A percentile compares a stretch with the other conserved stretches of the same genome.
These are phyloP conservation scores for Volvariella volvacea DNA, from an alignment of 1,284 basidiomycete species.

Conservation along the genomic window DNA sequence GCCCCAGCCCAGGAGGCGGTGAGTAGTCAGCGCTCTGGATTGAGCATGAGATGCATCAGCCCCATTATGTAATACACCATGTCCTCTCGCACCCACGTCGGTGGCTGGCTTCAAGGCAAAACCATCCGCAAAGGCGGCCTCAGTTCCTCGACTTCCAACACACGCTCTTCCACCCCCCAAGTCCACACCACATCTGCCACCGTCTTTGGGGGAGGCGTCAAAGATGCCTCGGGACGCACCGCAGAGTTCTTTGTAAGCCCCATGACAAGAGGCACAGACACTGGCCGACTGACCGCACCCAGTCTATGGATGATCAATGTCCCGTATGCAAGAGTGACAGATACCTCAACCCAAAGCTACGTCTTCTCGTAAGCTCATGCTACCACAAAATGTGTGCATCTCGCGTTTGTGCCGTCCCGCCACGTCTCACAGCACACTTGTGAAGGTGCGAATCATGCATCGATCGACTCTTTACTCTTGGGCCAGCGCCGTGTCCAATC, in stretches of 20 bases:
- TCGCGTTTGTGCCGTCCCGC: slow-evolving; percentile 1
- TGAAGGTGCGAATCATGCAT: slow-evolving; percentile 95
- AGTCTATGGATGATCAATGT: slow-evolving; percentile 94
- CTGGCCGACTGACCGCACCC: slow-evolving; percentile 5
- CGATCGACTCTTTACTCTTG: slow-evolving; percentile 92
- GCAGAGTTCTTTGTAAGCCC: slow-evolving; percentile 68
- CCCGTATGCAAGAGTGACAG: slow-evolving; percentile 97
- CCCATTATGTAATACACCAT: slow-evolving; percentile 12
- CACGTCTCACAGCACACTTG: slow-evolving; percentile 1
- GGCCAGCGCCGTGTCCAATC: slow-evolving; percentile 94
- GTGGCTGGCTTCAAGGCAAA: slow-evolving; percentile 63
- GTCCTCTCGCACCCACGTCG: slow-evolving; percentile 24
- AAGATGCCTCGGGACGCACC: slow-evolving; percentile 74
- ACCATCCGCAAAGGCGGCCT: slow-evolving; percentile 60
- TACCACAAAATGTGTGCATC: slow-evolving; percentile 92
- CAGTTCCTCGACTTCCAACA: slow-evolving; percentile 35
- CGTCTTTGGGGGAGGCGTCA: slow-evolving; percentile 72
- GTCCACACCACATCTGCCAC: slow-evolving; percentile 65
- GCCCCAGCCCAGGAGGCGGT: too few species aligned
- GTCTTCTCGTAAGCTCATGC: slow-evolving; percentile 91
- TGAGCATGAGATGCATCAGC: not conserved
- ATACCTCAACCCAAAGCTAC: slow-evolving; percentile 91
- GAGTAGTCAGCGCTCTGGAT: not conserved
- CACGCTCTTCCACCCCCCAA: slow-evolving; percentile 62
- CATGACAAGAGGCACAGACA: slow-evolving; percentile 3